Percentiles rank a stretch among this genome's conserved stretches.
phyloP scores from a whole-genome alignment of 768 basidiomycete species.

The Termitomyces sp. region DNA sequence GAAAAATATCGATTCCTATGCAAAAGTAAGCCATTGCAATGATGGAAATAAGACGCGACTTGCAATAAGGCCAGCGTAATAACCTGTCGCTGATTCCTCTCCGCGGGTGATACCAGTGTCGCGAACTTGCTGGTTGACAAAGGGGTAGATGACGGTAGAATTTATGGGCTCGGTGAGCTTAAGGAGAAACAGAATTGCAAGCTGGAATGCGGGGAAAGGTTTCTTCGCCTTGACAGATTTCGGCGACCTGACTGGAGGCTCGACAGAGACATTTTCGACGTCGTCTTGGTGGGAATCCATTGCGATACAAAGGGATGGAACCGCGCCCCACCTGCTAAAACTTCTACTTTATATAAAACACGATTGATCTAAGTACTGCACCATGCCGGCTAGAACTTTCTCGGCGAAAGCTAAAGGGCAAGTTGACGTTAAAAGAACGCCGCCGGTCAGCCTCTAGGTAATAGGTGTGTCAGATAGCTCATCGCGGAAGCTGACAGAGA shows the following conservation, averaged over 20 bases:
- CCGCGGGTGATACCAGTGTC: conserved; percentile 37
- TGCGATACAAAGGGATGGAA: not conserved
- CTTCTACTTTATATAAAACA: not conserved
- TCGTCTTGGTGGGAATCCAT: conserved; percentile 7
- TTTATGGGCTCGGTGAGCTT: conserved; percentile 27
- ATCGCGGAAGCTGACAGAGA: not conserved
- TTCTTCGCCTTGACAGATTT: conserved; percentile 3
- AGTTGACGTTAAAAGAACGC: not conserved
- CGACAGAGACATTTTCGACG: not conserved
- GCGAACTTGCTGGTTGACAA: conserved; percentile 37
- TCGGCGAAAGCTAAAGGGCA: not conserved
- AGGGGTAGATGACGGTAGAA: conserved; percentile 37
- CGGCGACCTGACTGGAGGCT: not conserved
- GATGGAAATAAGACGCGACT: conserved; percentile 4
- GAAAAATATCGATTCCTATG: conserved; percentile 34
- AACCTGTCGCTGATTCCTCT: conserved; percentile 36
- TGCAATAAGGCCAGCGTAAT: conserved; percentile 44
- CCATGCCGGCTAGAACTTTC: not conserved
- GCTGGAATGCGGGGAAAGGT: conserved; percentile 20
- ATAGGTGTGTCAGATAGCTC: not conserved
- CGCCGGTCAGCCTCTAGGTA: not conserved
- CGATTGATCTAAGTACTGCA: not conserved
- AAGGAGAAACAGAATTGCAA: conserved; percentile 27
- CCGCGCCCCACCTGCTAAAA: not conserved
- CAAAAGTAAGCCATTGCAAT: not conserved